A percentile compares a stretch with the other conserved stretches of the same genome.
These are phyloP conservation scores for Rhizophora apiculata DNA, from an alignment of 345 rosid genomes.

Conservation along the genomic window DNA sequence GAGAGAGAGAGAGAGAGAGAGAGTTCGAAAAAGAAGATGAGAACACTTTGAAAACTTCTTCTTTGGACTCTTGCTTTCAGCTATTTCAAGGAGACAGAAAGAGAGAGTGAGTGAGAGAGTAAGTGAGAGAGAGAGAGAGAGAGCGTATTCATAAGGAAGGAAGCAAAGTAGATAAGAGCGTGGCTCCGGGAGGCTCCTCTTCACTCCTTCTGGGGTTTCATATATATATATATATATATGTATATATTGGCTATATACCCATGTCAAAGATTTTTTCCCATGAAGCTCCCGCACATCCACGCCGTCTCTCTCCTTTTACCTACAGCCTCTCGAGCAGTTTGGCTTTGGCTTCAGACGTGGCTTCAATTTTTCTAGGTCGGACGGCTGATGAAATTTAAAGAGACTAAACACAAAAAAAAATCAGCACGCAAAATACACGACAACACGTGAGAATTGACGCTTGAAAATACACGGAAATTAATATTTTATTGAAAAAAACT, in stretches of 20 bases:
- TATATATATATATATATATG: slow-evolving; percentile 49
- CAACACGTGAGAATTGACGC: too few relatives aligned
- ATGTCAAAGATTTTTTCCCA: background rate
- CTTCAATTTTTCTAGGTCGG: background rate
- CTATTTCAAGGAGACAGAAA: background rate
- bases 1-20: slow-evolving; percentile 11
- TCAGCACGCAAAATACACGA: too few relatives aligned
- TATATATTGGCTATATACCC: slow-evolving; percentile 31
- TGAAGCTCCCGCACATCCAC: background rate
- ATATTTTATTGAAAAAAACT: too few relatives aligned
- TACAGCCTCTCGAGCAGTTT: background rate
- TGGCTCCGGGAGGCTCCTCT: slow-evolving; percentile 28
- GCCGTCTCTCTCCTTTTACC: background rate
- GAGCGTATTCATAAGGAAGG: background rate
- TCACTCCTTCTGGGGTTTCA: slow-evolving; percentile 8
- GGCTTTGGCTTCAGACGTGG: slow-evolving; percentile 9
- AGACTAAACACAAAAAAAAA: too few relatives aligned
- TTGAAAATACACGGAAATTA: too few relatives aligned
- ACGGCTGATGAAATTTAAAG: too few relatives aligned
- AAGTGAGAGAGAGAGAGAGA: background rate
- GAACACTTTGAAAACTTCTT: slow-evolving; percentile 16
- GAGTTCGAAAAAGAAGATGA: background rate
- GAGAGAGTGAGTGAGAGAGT: slow-evolving; percentile 4
- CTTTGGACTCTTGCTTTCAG: slow-evolving; percentile 1
- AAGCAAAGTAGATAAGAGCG: background rate